Evolutionary conservation across 1,284 basidiomycete species (phyloP), one percentile per base, ranked within the genome.

Genomic region (Leccinum cinnamomeum): DNA sequence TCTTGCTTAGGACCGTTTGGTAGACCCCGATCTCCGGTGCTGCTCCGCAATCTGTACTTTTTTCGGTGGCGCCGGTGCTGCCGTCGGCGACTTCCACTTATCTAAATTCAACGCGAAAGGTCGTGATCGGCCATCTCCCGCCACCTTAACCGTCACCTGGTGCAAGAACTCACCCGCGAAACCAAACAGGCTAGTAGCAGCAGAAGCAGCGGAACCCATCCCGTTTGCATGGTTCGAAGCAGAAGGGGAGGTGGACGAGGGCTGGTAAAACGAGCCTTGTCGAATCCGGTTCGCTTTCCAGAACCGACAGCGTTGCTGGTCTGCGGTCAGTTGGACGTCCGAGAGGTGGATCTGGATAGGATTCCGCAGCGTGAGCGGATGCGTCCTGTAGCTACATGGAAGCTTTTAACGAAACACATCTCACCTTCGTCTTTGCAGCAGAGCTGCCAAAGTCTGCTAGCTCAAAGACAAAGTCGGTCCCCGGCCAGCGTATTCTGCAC

Each of bases 391-490:
- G 44, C 4, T 48, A 10, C 18, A 20, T 20, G 12, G 10, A 48
- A 5, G 2, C 2, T 46, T 20, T 14, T 7, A 39, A 11, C 44
- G 33, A n/a, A 48, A 20, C 18, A 11, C 6, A 2, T 7, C 53
- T 14, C 7, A 74, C 74, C 73, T 73, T 73, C 5, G 72, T 76
- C 64, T 70, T 76, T n/a, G 73, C 67, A 48, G 39, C 25, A 1
- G 73, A 73, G 23, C 63, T 68, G 35, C 72, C 74, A 41, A 35
- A 62, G 23, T 75, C 66, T 39, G 58, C 64, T 8, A 73, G 54
- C 39, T 73, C 72, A 6, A 73, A 74, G n/a, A 69, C 55, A 14
- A 68, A 72, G 1, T 70, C 73, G 16, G 70, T 65, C n/a, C 57
- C 73, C 0, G 72, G 72, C 74, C 74, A 73, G 14, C 54, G 63